A percentile compares a stretch with the other conserved stretches of the same genome.
phyloP scores from a whole-genome alignment of 768 basidiomycete genomes.

The Termitomyces sp. region DNA sequence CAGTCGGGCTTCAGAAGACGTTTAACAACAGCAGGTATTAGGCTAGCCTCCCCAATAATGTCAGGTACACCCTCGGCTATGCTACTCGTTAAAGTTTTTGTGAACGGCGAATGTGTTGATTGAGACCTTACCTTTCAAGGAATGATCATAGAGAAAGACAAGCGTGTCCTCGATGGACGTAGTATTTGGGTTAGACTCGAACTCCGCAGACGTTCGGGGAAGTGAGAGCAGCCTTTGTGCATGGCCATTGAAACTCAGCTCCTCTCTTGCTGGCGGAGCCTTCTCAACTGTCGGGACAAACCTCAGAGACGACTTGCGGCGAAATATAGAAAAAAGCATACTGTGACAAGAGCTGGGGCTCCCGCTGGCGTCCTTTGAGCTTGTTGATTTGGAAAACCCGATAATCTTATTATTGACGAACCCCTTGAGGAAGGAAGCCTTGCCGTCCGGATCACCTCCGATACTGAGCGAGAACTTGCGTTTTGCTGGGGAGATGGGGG shows the following conservation, averaged over 20 bases:
- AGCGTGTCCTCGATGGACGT: slow-evolving; percentile 8
- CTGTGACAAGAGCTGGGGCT: slow-evolving; percentile 3
- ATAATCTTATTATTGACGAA: slow-evolving; percentile 6
- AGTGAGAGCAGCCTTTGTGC: slow-evolving; percentile 10
- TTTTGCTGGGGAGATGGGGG: background rate
- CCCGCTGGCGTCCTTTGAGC: slow-evolving; percentile 1
- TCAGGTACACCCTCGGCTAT: slow-evolving; percentile 13
- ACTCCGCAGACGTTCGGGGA: background rate
- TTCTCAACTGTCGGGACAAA: slow-evolving; percentile 2
- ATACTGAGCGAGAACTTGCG: slow-evolving; percentile 10
- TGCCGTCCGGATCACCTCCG: background rate
- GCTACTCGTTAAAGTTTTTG: background rate
- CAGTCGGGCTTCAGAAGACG: slow-evolving; percentile 2
- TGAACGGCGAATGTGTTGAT: background rate
- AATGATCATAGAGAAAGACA: slow-evolving; percentile 13
- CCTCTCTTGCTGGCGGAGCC: background rate
- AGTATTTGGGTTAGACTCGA: background rate
- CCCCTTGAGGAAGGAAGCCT: slow-evolving; percentile 11
- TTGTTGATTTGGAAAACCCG: slow-evolving; percentile 6
- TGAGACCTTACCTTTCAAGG: slow-evolving; percentile 8
- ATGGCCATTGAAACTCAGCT: slow-evolving; percentile 2
- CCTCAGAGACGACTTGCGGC: background rate
- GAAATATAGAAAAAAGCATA: slow-evolving; percentile 5
- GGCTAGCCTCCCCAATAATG: slow-evolving; percentile 5
- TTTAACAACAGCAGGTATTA: slow-evolving; percentile 7